These are phyloP conservation scores for Sarocladium oryzae DNA, from an alignment of 2,329 filamentous ascomycete genomes.

Conservation along the genomic window DNA sequence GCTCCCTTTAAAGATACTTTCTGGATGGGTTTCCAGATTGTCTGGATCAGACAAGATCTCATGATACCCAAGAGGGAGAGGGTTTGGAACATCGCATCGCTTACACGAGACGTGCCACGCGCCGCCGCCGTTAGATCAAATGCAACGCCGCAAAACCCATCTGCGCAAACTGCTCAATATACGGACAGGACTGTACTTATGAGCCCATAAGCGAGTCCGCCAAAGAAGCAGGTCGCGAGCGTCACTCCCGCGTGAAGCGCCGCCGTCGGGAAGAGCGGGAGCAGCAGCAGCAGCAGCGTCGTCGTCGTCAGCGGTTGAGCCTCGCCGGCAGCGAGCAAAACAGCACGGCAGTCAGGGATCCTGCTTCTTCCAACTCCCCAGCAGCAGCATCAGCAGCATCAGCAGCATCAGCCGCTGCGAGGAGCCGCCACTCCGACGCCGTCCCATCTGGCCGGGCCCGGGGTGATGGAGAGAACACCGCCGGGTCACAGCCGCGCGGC, in stretches of 20 bases:
- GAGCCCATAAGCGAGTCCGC: slow-evolving; percentile 25
- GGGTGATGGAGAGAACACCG: not conserved
- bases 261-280: slow-evolving; percentile 10
- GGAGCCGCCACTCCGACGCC: not conserved
- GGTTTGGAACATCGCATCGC: no score
- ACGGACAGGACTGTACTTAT: slow-evolving; percentile 37
- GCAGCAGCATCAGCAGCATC: not conserved
- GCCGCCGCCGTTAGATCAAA: slow-evolving; percentile 34
- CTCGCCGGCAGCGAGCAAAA: slow-evolving; percentile 18
- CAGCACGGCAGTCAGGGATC: not conserved
- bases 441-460: not conserved
- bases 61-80: no score
- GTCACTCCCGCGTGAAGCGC: slow-evolving; percentile 10
- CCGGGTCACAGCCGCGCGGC: no score
- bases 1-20: no score
- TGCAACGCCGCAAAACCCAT: slow-evolving; percentile 38
- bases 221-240: slow-evolving; percentile 13
- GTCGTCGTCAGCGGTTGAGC: no score
- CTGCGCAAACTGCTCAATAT: slow-evolving; percentile 39
- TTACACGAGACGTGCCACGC: slow-evolving; percentile 9
- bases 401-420: not conserved
- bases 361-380: not conserved
- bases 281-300: not conserved
- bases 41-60: no score
- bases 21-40: no score